A percentile compares a stretch with the other conserved stretches of the same genome.
phyloP scores from a whole-genome alignment of 2,329 filamentous ascomycete species.

The Stagonosporopsis chrysanthemi region DNA sequence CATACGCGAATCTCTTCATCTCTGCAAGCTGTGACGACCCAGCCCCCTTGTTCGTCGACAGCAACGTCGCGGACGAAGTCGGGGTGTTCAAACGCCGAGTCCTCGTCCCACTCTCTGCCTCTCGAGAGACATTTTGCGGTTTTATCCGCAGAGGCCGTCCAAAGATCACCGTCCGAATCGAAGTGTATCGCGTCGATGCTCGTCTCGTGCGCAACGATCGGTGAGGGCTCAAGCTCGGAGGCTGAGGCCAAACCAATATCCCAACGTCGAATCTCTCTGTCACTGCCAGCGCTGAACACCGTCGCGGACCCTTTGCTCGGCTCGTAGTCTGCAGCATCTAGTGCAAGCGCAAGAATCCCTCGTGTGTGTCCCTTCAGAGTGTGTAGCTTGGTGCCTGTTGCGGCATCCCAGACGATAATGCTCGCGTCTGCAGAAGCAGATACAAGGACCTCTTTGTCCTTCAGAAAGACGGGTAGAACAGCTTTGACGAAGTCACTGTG shows the following conservation, averaged over 20 bases:
- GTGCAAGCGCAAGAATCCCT: conserved; percentile 77
- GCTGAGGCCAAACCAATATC: conserved; percentile 54
- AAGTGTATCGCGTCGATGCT: conserved; percentile 85
- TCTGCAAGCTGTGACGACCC: conserved; percentile 86
- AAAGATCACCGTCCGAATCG: conserved; percentile 76
- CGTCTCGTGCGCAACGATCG: conserved; percentile 84
- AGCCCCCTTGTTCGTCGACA: conserved; percentile 71
- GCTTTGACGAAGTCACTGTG: conserved; percentile 94
- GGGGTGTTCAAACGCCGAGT: conserved; percentile 78
- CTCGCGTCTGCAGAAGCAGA: conserved; percentile 57
- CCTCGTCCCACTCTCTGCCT: conserved; percentile 70
- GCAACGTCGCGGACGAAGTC: conserved; percentile 89
- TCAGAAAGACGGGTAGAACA: conserved; percentile 68
- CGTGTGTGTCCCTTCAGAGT: conserved; percentile 79
- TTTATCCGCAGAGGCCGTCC: conserved; percentile 93
- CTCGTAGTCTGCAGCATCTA: conserved; percentile 67
- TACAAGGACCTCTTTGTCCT: conserved; percentile 63
- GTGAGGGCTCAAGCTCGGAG: conserved; percentile 50
- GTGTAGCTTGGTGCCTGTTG: conserved; percentile 72
- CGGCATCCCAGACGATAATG: conserved; percentile 78
- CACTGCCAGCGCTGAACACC: conserved; percentile 76
- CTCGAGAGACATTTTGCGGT: conserved; percentile 81
- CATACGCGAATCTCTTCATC: conserved; percentile 93
- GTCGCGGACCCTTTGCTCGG: conserved; percentile 52
- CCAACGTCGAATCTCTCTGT: conserved; percentile 76